These are phyloP conservation scores for Saraca asoca DNA, from an alignment of 331 rosid genomes.

Conservation along the genomic window DNA sequence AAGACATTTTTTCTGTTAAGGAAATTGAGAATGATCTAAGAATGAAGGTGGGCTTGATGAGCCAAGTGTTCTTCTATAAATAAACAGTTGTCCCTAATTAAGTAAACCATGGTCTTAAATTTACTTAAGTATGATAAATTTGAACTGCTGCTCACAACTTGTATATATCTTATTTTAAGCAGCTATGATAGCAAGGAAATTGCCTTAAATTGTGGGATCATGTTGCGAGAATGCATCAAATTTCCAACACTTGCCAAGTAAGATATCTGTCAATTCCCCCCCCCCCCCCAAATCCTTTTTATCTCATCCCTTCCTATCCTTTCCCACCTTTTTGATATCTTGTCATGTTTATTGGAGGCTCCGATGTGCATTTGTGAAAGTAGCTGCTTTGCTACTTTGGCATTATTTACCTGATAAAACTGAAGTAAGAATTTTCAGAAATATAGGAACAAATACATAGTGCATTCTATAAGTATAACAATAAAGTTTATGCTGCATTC, in stretches of 20 bases:
- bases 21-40: not conserved
- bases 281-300: not conserved
- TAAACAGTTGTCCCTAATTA: conserved; percentile 6
- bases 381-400: conserved; percentile 22
- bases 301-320: not conserved
- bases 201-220: conserved; percentile 86
- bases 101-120: conserved; percentile 18
- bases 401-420: conserved; percentile 9
- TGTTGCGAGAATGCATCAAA: conserved; percentile 96
- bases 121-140: conserved; percentile 22
- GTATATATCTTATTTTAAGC: conserved; percentile 39
- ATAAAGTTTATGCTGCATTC: not conserved
- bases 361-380: conserved; percentile 12
- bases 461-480: not conserved
- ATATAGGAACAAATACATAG: not conserved
- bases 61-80: conserved; percentile 2
- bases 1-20: conserved; percentile 20
- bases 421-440: conserved; percentile 10
- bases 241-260: conserved; percentile 84
- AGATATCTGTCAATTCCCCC: conserved; percentile 36
- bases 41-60: conserved; percentile 1
- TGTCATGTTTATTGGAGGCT: conserved; percentile 22
- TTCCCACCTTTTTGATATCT: conserved; percentile 11
- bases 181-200: conserved; percentile 97
- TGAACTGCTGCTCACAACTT: conserved; percentile 17